Percentiles rank a stretch among this genome's conserved stretches.
phyloP scores from a whole-genome alignment of 805 yeast genomes.

The Scheffersomyces lignosus region DNA sequence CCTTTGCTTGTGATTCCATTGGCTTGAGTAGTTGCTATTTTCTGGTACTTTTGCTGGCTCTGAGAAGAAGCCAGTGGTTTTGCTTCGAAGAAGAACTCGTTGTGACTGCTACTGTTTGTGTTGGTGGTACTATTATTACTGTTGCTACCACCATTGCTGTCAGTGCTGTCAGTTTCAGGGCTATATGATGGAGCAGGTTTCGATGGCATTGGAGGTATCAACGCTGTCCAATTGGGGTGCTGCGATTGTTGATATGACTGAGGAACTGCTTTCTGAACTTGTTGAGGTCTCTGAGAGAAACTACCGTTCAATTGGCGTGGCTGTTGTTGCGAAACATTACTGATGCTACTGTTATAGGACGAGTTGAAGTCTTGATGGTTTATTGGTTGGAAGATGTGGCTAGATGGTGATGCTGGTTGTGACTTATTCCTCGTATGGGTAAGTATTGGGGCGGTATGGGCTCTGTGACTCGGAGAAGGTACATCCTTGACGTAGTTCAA shows the following conservation, averaged over 20 bases:
- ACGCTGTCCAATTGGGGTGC: slow-evolving; percentile 25
- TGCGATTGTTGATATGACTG: slow-evolving; percentile 5
- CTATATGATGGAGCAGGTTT: slow-evolving; percentile 16
- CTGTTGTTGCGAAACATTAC: slow-evolving; percentile 2
- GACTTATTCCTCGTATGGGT: slow-evolving; percentile 8
- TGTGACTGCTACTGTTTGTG: not conserved
- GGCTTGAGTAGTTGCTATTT: slow-evolving; percentile 1
- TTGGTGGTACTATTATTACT: slow-evolving; percentile 1
- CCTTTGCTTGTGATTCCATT: not conserved
- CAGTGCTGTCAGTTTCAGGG: slow-evolving; percentile 4
- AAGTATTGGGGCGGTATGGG: too few species aligned
- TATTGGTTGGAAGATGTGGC: slow-evolving; percentile 12
- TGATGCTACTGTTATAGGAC: slow-evolving; percentile 1
- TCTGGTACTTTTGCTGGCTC: not conserved
- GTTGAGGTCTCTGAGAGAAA: too few species aligned
- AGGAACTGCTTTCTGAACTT: too few species aligned
- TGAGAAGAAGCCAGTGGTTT: not conserved
- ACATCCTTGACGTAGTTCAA: too few species aligned
- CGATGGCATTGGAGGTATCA: slow-evolving; percentile 36
- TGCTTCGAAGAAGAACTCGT: not conserved
- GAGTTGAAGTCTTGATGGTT: slow-evolving; percentile 8
- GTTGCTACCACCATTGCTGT: slow-evolving; percentile 5
- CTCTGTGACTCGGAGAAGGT: too few species aligned
- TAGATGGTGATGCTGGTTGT: slow-evolving; percentile 9
- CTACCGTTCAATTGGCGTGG: slow-evolving; percentile 2